phyloP scores from a whole-genome alignment of 176 grass and related monocot genomes.

The Hyparrhenia diplandra region DNA sequence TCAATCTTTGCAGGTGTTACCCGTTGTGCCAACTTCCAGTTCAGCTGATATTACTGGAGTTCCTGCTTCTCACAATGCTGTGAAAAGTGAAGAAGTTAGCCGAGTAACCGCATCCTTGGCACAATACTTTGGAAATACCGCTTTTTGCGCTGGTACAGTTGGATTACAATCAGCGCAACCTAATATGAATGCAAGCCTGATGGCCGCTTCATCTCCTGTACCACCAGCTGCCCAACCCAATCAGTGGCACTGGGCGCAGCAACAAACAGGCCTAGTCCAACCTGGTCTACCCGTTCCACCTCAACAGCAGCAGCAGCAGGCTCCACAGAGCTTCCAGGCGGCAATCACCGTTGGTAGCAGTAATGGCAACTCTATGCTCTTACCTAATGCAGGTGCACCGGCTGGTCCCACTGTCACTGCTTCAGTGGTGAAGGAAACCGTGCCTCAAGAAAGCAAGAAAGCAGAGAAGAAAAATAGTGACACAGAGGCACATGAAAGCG shows the following conservation, averaged over 20 bases:
- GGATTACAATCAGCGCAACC: conserved; percentile 45
- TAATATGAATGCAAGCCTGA: conserved; percentile 31
- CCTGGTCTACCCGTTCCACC: conserved; percentile 23
- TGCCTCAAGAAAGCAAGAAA: conserved; percentile 45
- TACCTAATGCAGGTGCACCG: conserved; percentile 14
- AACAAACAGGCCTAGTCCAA: conserved; percentile 32
- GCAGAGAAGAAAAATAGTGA: conserved; percentile 42
- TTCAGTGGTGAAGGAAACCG: conserved; percentile 34
- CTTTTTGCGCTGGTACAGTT: conserved; percentile 27
- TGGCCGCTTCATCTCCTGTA: conserved; percentile 13
- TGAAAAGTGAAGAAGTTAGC: conserved; percentile 52
- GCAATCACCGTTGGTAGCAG: conserved; percentile 26
- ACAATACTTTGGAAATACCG: conserved; percentile 58
- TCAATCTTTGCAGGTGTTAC: conserved; percentile 35
- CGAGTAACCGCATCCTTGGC: conserved; percentile 79
- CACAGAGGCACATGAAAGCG: conserved; percentile 40
- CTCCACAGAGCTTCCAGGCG: conserved; percentile 20
- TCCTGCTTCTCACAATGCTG: conserved; percentile 49
- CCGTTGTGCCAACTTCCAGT: conserved; percentile 28
- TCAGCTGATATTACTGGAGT: conserved; percentile 39
- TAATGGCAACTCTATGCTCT: conserved; percentile 30
- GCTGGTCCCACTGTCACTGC: conserved; percentile 8
- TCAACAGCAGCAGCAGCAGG: conserved; percentile 30
- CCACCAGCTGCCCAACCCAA: conserved; percentile 34
- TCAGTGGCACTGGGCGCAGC: conserved; percentile 42